These are phyloP conservation scores for Hortaea sp. DNA, from an alignment of 2,329 filamentous ascomycete species.

Conservation along the genomic window DNA sequence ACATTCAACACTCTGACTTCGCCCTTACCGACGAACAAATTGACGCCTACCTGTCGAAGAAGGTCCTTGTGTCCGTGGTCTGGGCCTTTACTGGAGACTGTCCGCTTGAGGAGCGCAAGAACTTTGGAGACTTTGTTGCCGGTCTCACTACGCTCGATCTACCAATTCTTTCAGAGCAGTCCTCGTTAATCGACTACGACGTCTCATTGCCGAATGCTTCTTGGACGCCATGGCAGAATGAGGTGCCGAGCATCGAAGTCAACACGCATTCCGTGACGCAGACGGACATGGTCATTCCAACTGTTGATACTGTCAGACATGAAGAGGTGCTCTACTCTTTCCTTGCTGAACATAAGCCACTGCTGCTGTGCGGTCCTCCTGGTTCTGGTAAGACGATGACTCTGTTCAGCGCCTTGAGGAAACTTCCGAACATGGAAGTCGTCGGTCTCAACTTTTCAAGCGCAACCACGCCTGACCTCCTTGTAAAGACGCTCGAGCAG, in stretches of 20 bases:
- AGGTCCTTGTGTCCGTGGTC: conserved; percentile 80
- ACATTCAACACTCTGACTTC: conserved; percentile 87
- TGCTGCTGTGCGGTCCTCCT: conserved; percentile 91
- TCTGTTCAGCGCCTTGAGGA: conserved; percentile 90
- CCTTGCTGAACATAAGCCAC: conserved; percentile 95
- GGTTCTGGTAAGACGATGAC: conserved; percentile 99
- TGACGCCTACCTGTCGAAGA: conserved; percentile 84
- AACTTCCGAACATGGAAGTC: conserved; percentile 97
- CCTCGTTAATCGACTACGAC: conserved; percentile 92
- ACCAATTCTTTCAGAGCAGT: conserved; percentile 61
- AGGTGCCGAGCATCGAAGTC: conserved; percentile 89
- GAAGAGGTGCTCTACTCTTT: conserved; percentile 99
- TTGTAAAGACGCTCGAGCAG: conserved; percentile 99
- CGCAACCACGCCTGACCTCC: conserved; percentile 89
- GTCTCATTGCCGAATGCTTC: conserved; percentile 76
- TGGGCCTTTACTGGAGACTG: conserved; percentile 97
- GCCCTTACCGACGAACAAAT: conserved; percentile 82
- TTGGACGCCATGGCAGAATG: conserved; percentile 88
- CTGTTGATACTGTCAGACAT: conserved; percentile 90
- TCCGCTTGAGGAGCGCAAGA: conserved; percentile 74
- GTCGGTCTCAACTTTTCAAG: conserved; percentile 99
- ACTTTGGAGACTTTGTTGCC: conserved; percentile 76
- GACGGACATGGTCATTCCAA: conserved; percentile 97
- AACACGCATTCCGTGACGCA: conserved; percentile 98
- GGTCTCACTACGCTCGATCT: conserved; percentile 78